Percentiles rank a stretch among this genome's conserved stretches.
Conservation (phyloP, 2,329 filamentous ascomycete species). For the Byssochlamys sp. region DNA sequence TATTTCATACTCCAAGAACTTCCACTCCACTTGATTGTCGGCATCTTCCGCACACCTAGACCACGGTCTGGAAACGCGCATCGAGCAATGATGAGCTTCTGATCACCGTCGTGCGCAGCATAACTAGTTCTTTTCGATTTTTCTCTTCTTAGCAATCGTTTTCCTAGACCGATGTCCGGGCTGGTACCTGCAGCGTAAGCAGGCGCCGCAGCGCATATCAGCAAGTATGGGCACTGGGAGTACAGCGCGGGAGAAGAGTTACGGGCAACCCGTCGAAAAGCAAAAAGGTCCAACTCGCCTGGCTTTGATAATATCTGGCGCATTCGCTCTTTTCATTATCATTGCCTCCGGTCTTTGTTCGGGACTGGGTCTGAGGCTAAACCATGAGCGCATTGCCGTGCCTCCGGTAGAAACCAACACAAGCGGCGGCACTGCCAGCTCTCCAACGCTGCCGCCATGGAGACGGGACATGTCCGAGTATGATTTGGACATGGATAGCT, state of each 20-base stretch:
- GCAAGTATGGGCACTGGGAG: background rate
- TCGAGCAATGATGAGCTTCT: background rate
- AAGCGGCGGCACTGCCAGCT: background rate
- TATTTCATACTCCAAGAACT: background rate
- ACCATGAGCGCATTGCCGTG: slow-evolving; percentile 5
- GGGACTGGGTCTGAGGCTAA: slow-evolving; percentile 11
- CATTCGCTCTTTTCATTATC: slow-evolving; percentile 1
- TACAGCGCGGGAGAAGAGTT: background rate
- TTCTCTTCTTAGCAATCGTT: background rate
- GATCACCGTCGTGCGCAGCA: background rate
- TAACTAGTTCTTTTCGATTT: background rate
- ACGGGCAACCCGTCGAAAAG: background rate
- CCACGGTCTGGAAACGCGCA: background rate
- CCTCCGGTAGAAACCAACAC: background rate
- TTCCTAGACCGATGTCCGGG: background rate
- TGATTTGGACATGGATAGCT: slow-evolving; percentile 8
- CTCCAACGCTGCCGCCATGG: slow-evolving; percentile 5
- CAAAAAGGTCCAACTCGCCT: background rate
- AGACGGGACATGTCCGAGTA: slow-evolving; percentile 8
- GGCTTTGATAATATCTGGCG: background rate
- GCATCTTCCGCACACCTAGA: background rate
- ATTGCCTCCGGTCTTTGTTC: slow-evolving; percentile 10
- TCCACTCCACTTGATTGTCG: background rate
- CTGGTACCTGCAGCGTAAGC: background rate
- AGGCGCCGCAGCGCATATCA: background rate